Percentiles rank a stretch among this genome's conserved stretches.
Evolutionary conservation across 2,329 filamentous ascomycete species (phyloP).

Genomic region (Colletotrichum sublineola): DNA sequence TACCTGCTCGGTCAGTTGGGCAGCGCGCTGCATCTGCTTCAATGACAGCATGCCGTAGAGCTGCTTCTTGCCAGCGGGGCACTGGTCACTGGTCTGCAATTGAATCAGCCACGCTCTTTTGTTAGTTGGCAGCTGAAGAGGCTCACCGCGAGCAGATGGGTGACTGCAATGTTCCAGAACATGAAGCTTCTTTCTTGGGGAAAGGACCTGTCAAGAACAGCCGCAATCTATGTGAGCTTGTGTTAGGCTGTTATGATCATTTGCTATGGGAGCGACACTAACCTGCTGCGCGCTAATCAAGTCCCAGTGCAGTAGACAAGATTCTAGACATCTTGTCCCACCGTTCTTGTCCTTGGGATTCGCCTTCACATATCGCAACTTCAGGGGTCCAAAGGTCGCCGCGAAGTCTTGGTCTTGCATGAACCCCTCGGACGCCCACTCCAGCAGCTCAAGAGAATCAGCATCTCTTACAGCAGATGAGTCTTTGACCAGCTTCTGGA

Average conservation of each 20-base stretch:
- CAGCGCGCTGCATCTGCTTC: conserved; percentile 65
- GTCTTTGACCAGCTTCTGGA: conserved; percentile 63
- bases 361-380: conserved; percentile 65
- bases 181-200: conserved; percentile 62
- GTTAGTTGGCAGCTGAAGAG: too few species aligned
- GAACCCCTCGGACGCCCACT: conserved; percentile 63
- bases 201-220: conserved; percentile 65
- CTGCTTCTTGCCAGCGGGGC: conserved; percentile 62
- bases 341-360: conserved; percentile 60
- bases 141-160: conserved; percentile 66
- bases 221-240: conserved; percentile 61
- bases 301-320: conserved; percentile 68
- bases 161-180: conserved; percentile 69
- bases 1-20: conserved; percentile 60
- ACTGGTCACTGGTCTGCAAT: conserved; percentile 60
- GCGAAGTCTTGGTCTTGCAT: conserved; percentile 57
- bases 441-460: conserved; percentile 66
- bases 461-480: conserved; percentile 62
- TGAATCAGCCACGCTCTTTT: neutral
- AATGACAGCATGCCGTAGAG: conserved; percentile 65
- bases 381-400: conserved; percentile 63
- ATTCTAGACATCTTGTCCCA: conserved; percentile 62
- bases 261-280: conserved; percentile 33
- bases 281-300: conserved; percentile 70
- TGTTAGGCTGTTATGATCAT: neutral